Evolutionary conservation across 768 basidiomycete species (phyloP).

Genomic region (Termitomyces sp.): DNA sequence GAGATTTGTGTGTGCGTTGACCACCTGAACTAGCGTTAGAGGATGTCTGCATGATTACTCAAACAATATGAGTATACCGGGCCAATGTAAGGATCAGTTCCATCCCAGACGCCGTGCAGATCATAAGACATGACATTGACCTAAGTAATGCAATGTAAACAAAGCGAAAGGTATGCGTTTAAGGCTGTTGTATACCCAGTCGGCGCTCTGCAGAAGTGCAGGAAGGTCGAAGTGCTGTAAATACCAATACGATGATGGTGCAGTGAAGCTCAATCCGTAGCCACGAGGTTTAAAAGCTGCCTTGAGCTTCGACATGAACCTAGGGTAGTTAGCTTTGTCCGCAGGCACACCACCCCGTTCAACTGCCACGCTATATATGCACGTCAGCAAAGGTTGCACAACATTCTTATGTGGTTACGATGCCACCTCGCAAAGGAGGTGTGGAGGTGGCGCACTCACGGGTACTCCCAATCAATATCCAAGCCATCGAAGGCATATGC

Average conservation of each 20-base stretch:
- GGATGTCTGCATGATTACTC: neutral
- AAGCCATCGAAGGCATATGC: neutral
- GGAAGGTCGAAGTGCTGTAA: neutral
- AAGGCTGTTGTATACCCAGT: neutral
- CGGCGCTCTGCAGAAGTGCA: neutral
- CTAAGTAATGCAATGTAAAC: neutral
- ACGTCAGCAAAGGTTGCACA: neutral
- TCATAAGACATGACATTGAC: slow-evolving; percentile 3
- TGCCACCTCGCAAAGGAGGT: neutral
- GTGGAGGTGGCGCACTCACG: neutral
- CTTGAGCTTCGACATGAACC: neutral
- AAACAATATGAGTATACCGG: neutral
- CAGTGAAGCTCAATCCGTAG: neutral
- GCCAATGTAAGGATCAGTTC: neutral
- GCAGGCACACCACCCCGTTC: neutral
- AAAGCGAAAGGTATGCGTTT: neutral
- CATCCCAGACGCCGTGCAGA: neutral
- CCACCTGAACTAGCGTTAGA: neutral
- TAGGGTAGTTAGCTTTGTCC: neutral
- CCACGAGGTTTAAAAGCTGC: neutral
- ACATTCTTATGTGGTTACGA: neutral
- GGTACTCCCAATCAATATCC: slow-evolving; percentile 1
- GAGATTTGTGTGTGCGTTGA: slow-evolving; percentile 15
- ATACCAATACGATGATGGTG: slow-evolving; percentile 1
- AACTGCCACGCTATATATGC: neutral